These are phyloP conservation scores for Fusarium pininemorale DNA, from an alignment of 2,329 filamentous ascomycete species.

Conservation along the genomic window DNA sequence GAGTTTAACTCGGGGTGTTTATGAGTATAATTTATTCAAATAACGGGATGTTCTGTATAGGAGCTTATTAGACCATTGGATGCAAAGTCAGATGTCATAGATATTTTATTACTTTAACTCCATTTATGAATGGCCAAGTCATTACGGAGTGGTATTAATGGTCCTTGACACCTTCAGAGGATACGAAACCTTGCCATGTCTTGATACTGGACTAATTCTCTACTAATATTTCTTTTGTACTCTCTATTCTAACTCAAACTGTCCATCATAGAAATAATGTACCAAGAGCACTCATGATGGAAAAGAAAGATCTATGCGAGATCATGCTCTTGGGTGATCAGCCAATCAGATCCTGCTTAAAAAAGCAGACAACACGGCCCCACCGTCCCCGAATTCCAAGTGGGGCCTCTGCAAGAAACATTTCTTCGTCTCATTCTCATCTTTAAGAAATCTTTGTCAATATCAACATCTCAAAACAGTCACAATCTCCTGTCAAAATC, in stretches of 20 bases:
- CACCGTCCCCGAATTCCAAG: slow-evolving; percentile 22
- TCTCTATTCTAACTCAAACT: not conserved
- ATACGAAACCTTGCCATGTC: not conserved
- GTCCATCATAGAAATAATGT: not conserved
- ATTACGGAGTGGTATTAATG: no score
- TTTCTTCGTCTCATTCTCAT: slow-evolving; percentile 33
- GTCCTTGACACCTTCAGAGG: no score
- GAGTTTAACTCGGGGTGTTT: not conserved
- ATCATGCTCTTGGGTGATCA: not conserved
- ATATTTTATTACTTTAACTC: not conserved
- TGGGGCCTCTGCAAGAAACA: slow-evolving; percentile 35
- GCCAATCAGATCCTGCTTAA: slow-evolving; percentile 28
- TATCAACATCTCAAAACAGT: slow-evolving; percentile 4
- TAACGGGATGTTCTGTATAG: not conserved
- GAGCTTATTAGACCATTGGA: not conserved
- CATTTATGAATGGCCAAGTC: no score
- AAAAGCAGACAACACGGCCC: slow-evolving; percentile 23
- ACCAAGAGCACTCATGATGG: not conserved
- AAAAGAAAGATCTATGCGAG: no score
- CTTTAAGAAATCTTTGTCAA: slow-evolving; percentile 8
- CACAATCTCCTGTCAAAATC: not conserved
- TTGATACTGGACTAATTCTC: not conserved
- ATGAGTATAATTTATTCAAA: not conserved
- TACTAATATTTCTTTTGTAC: no score
- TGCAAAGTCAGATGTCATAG: not conserved